Evolutionary conservation across 1,284 basidiomycete genomes (phyloP).

Genomic region (Naganishia cerealis): DNA sequence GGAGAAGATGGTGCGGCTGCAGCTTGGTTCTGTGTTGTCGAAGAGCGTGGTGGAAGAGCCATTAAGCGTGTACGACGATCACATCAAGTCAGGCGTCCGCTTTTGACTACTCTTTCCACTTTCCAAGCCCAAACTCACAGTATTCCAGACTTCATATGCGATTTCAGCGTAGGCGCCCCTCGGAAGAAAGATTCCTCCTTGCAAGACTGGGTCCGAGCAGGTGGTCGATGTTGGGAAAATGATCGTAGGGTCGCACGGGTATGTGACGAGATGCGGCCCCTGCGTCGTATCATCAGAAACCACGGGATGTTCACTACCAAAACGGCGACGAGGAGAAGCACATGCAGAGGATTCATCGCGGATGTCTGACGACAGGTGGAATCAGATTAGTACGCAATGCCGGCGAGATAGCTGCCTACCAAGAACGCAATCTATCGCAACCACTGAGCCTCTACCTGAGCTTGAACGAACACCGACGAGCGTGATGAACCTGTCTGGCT

Average conservation of each 20-base stretch:
- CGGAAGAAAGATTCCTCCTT: not conserved
- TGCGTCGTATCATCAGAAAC: conserved; percentile 19
- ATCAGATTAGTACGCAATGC: not conserved
- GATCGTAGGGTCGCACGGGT: conserved; percentile 5
- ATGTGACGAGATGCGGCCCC: conserved; percentile 16
- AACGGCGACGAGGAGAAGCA: conserved; percentile 5
- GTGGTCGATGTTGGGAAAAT: not conserved
- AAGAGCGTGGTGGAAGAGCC: not conserved
- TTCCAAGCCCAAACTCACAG: not conserved
- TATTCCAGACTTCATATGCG: conserved; percentile 17
- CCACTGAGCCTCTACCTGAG: too few species aligned
- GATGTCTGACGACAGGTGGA: not conserved
- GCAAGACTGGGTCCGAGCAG: not conserved
- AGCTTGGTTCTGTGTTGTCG: conserved; percentile 9
- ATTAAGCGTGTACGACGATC: too few species aligned
- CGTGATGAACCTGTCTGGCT: too few species aligned
- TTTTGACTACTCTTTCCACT: too few species aligned
- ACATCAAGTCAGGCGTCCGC: not conserved
- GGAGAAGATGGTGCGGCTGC: conserved; percentile 25
- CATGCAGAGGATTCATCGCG: conserved; percentile 7
- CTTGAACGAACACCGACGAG: too few species aligned
- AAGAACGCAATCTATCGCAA: not conserved
- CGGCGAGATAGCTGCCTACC: not conserved
- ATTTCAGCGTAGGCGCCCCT: conserved; percentile 5
- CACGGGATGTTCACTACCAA: conserved; percentile 18